Evolutionary conservation across 805 yeast genomes (phyloP).

Genomic region (Danielia reshetovae): DNA sequence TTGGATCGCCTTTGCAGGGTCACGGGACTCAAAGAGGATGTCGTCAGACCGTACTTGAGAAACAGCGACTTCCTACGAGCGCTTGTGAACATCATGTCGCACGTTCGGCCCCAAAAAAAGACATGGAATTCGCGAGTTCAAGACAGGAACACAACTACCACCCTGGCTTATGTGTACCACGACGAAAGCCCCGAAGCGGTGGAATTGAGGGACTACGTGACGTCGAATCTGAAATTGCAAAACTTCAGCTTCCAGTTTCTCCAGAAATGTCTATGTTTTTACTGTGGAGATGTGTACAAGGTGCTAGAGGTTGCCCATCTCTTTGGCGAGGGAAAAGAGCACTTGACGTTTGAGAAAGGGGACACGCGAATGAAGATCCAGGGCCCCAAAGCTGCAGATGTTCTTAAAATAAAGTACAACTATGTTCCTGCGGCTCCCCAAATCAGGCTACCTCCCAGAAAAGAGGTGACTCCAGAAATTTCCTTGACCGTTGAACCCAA

Average conservation of each 20-base stretch:
- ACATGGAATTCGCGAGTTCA: constrained; percentile 10
- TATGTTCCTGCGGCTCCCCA: neutral
- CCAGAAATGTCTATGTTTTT: constrained; percentile 35
- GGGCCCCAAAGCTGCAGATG: neutral
- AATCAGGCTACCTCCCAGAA: neutral
- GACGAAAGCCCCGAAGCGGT: constrained; percentile 23
- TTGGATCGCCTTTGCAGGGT: neutral
- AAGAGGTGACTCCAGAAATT: neutral
- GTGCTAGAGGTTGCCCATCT: constrained; percentile 34
- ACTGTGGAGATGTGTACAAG: constrained; percentile 39
- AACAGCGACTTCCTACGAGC: constrained; percentile 26
- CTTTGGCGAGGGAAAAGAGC: constrained; percentile 26
- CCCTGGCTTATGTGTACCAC: constrained; percentile 12
- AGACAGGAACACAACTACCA: constrained; percentile 1
- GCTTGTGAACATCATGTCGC: constrained; percentile 31
- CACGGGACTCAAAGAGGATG: constrained; percentile 4
- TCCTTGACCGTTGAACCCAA: neutral
- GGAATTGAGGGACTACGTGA: constrained; percentile 9
- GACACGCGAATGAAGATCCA: too few relatives aligned
- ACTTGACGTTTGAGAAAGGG: constrained; percentile 21
- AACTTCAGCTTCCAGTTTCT: constrained; percentile 38
- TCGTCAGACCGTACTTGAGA: constrained; percentile 18
- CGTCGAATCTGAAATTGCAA: constrained; percentile 28
- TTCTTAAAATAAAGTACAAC: neutral
- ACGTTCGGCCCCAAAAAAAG: constrained; percentile 8